phyloP scores from a whole-genome alignment of 495 filamentous ascomycete genomes.

The Aspergillus homomorphus region DNA sequence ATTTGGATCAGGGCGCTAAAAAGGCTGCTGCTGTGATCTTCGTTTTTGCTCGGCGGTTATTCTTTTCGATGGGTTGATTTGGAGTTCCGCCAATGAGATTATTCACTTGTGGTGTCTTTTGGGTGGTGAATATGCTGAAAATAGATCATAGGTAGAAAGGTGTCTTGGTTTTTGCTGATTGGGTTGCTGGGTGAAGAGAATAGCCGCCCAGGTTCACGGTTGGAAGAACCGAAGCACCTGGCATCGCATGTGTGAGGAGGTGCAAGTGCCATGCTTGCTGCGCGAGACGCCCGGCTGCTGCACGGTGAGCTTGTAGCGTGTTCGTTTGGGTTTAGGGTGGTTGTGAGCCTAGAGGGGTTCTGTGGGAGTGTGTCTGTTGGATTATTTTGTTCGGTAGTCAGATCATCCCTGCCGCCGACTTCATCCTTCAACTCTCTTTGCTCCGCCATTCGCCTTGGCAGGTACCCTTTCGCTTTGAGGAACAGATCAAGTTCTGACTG shows the following conservation, averaged over 20 bases:
- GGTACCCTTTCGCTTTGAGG: neutral
- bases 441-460: neutral
- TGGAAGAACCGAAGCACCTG: too few species aligned
- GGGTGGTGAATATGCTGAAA: too few species aligned
- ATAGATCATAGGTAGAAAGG: too few species aligned
- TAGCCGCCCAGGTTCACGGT: neutral
- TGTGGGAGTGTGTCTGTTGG: neutral
- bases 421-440: neutral
- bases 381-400: too few species aligned
- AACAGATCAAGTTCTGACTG: too few species aligned
- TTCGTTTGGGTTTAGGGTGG: neutral
- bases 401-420: neutral
- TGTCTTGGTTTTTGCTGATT: neutral
- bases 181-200: neutral
- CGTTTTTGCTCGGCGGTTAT: neutral
- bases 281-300: neutral
- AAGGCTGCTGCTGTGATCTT: neutral
- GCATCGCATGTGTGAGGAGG: too few species aligned
- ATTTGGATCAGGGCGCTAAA: neutral
- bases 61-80: neutral
- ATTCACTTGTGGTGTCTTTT: neutral
- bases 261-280: neutral
- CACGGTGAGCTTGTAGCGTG: neutral
- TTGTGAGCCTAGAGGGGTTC: neutral
- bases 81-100: neutral